Percentiles rank a stretch among this genome's conserved stretches.
Conservation (phyloP, 352 stramenopile genomes). For the Globisporangium okanoganense region DNA sequence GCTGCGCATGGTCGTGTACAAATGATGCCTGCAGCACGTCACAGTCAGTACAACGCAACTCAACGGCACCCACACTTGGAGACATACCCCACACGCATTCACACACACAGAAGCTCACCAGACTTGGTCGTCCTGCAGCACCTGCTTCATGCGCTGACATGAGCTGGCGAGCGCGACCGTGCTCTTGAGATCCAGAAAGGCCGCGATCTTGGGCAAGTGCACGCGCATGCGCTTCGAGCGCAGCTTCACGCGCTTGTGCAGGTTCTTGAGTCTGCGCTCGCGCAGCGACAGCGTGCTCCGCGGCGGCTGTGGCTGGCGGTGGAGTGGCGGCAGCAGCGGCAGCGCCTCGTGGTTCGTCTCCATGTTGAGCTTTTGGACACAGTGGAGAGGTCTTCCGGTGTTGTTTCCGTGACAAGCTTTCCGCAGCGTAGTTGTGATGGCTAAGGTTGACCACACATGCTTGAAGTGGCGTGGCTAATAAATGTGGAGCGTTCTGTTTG, state of each 20-base stretch:
- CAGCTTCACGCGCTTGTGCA: slow-evolving; percentile 48
- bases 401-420: slow-evolving; percentile 1
- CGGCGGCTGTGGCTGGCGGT: not conserved
- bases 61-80: not conserved
- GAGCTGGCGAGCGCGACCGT: slow-evolving; percentile 31
- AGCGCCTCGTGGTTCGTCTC: not conserved
- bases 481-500: too few relatives aligned
- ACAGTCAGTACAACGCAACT: not conserved
- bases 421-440: too few relatives aligned
- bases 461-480: too few relatives aligned
- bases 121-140: slow-evolving; percentile 37
- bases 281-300: slow-evolving; percentile 21
- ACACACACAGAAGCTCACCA: slow-evolving; percentile 23
- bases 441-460: too few relatives aligned
- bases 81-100: not conserved
- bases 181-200: slow-evolving; percentile 33
- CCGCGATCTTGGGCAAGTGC: slow-evolving; percentile 33
- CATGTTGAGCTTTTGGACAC: slow-evolving; percentile 1
- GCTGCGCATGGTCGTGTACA: slow-evolving; percentile 24
- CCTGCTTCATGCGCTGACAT: slow-evolving; percentile 32
- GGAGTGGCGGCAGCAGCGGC: not conserved
- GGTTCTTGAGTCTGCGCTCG: slow-evolving; percentile 38
- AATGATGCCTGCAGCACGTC: slow-evolving; percentile 24
- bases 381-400: not conserved
- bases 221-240: slow-evolving; percentile 52